A percentile compares a stretch with the other conserved stretches of the same genome.
Conservation (phyloP, 305 asterid species). For the Rubia occidens region DNA sequence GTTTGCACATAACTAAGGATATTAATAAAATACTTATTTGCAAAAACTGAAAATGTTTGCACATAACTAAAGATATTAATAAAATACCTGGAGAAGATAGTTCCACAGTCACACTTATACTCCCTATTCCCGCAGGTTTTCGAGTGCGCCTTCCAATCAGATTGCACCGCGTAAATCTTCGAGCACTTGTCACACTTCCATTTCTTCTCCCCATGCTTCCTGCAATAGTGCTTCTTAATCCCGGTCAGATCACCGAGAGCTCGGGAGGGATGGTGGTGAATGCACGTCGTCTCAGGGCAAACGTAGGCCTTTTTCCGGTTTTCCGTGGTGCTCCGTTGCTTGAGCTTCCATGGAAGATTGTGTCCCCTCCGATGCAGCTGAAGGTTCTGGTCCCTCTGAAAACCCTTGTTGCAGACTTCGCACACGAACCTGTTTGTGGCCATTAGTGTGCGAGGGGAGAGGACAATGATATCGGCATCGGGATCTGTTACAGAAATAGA, state of each 20-base stretch:
- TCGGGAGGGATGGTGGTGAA: neutral
- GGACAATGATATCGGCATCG: neutral
- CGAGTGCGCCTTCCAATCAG: neutral
- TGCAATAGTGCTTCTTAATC: conserved; percentile 1
- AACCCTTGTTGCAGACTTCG: neutral
- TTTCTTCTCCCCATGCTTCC: conserved; percentile 2
- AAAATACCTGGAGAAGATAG: neutral
- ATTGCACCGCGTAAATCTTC: neutral
- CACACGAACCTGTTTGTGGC: neutral
- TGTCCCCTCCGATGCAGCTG: neutral
- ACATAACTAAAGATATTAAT: neutral
- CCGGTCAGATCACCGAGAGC: neutral
- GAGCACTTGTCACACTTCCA: conserved; percentile 1
- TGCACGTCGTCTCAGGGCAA: neutral
- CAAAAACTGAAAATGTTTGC: too few relatives aligned
- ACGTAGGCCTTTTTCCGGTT: neutral
- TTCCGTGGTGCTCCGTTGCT: neutral
- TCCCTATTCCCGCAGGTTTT: neutral
- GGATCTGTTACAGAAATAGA: neutral
- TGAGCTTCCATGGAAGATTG: conserved; percentile 1
- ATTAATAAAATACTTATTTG: neutral
- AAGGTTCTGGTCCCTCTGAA: neutral
- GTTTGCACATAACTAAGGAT: too few relatives aligned
- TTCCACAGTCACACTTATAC: neutral
- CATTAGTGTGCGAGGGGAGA: neutral